A percentile compares a stretch with the other conserved stretches of the same genome.
phyloP scores from a whole-genome alignment of 352 stramenopile species.

The Globisporangium okanoganense region DNA sequence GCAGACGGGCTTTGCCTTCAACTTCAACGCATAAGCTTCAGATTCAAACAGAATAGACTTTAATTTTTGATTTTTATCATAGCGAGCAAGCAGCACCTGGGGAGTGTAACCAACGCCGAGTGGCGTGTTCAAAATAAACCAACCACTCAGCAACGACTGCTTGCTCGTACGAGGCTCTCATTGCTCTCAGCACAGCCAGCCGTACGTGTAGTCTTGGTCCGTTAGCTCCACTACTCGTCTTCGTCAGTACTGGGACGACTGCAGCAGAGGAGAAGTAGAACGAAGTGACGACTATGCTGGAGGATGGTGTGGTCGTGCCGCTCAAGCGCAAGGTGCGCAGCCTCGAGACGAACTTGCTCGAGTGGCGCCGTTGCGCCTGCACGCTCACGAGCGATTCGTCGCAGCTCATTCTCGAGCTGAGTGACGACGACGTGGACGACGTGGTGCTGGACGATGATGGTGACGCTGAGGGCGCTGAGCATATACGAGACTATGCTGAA shows the following conservation, averaged over 20 bases:
- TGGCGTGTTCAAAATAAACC: neutral
- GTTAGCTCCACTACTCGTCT: neutral
- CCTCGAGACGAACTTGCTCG: slow-evolving; percentile 53
- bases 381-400: slow-evolving; percentile 28
- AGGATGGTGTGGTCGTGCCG: slow-evolving; percentile 19
- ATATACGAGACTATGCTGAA: neutral
- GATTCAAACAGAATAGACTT: neutral
- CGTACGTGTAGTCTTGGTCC: neutral
- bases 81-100: neutral
- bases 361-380: slow-evolving; percentile 58
- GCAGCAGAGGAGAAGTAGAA: neutral
- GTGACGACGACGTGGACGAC: slow-evolving; percentile 23
- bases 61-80: neutral
- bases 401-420: slow-evolving; percentile 32
- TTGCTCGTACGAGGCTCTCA: neutral
- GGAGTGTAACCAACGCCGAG: neutral
- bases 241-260: neutral
- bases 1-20: slow-evolving; percentile 34
- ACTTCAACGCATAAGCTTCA: slow-evolving; percentile 26
- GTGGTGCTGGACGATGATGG: slow-evolving; percentile 15
- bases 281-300: neutral
- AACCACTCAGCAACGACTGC: neutral
- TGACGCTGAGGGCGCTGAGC: neutral
- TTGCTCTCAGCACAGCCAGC: neutral
- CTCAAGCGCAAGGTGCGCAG: slow-evolving; percentile 70